These are phyloP conservation scores for Globisporangium ultimum DNA, from an alignment of 352 stramenopile species.

Conservation along the genomic window DNA sequence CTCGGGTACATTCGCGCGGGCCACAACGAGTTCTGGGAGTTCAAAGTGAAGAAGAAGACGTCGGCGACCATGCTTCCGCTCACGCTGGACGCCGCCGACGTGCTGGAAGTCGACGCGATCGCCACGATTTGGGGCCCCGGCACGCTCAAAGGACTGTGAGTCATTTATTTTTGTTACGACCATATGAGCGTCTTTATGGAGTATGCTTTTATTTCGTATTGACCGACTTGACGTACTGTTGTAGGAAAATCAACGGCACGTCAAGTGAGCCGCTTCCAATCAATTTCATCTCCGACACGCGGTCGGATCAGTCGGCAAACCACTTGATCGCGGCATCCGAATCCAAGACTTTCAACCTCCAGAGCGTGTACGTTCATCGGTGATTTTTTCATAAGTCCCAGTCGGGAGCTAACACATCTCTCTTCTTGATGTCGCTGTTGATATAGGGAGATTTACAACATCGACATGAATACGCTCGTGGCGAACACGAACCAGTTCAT, in stretches of 20 bases:
- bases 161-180: neutral
- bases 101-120: slow-evolving; percentile 2
- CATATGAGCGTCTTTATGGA: neutral
- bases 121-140: neutral
- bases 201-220: too few species aligned
- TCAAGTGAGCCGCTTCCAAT: neutral
- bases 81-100: neutral
- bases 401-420: neutral
- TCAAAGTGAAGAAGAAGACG: neutral
- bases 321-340: neutral
- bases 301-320: neutral
- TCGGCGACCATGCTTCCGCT: neutral
- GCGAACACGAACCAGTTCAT: neutral
- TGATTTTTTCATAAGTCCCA: neutral
- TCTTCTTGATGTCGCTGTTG: neutral
- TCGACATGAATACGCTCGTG: neutral
- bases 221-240: neutral
- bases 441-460: neutral
- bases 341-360: neutral
- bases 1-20: slow-evolving; percentile 2
- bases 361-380: neutral
- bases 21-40: neutral
- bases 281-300: neutral
- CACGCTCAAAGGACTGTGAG: slow-evolving; percentile 1
- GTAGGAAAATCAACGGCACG: slow-evolving; percentile 1